phyloP scores from a whole-genome alignment of 2,329 filamentous ascomycete species.

The Pseudogymnoascus sp. region DNA sequence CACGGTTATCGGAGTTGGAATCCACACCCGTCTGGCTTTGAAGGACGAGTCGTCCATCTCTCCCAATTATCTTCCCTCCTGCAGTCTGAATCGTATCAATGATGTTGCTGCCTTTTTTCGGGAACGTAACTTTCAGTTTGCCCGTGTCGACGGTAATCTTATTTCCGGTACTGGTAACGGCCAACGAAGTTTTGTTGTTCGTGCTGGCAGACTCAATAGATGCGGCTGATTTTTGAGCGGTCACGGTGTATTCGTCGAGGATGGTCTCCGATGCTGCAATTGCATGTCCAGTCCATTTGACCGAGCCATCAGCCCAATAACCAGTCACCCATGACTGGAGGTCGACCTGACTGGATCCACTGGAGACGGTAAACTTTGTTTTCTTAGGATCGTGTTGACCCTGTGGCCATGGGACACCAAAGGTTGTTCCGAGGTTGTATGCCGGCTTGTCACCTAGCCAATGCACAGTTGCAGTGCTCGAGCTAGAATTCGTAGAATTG shows the following conservation, averaged over 20 bases:
- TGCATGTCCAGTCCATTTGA: conserved; percentile 55
- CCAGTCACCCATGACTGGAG: conserved; percentile 50
- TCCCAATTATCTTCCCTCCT: conserved; percentile 14
- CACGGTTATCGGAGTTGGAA: conserved; percentile 31
- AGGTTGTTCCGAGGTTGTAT: conserved; percentile 17
- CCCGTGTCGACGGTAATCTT: conserved; percentile 15
- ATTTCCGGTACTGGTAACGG: not conserved
- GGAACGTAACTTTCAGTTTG: conserved; percentile 15
- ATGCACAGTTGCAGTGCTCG: conserved; percentile 10
- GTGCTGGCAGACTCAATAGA: not conserved
- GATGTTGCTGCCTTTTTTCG: conserved; percentile 13
- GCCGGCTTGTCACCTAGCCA: conserved; percentile 17
- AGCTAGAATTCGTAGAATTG: not conserved
- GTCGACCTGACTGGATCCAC: conserved; percentile 4
- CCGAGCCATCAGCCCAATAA: conserved; percentile 52
- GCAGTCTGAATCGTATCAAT: conserved; percentile 16
- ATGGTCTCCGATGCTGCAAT: conserved; percentile 32
- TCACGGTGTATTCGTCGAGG: conserved; percentile 37
- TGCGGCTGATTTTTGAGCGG: conserved; percentile 11
- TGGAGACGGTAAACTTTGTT: conserved; percentile 15
- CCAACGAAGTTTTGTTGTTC: not conserved
- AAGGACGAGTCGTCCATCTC: conserved; percentile 42
- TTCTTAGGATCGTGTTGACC: conserved; percentile 13
- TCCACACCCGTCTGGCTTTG: conserved; percentile 42
- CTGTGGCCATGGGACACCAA: conserved; percentile 17